A percentile compares a stretch with the other conserved stretches of the same genome.
Evolutionary conservation across 1,284 basidiomycete species (phyloP).

Genomic region (Ustilago bromivora): DNA sequence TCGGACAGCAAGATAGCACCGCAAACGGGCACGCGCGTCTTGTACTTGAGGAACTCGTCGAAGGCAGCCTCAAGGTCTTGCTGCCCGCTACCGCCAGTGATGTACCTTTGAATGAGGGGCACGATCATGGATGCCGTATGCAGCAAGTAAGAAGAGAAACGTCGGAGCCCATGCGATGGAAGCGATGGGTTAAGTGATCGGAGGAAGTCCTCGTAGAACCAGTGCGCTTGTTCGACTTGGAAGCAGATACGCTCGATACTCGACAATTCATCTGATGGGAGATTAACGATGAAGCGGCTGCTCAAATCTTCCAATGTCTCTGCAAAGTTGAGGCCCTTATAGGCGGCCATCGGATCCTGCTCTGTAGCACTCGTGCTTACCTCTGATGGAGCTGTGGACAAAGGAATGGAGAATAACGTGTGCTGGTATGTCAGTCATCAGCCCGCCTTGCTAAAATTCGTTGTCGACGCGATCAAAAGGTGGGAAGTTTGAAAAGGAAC

Average conservation of each 20-base stretch:
- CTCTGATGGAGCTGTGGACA: slow-evolving; percentile 24
- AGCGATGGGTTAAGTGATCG: slow-evolving; percentile 84
- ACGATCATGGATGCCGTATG: slow-evolving; percentile 63
- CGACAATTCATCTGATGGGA: slow-evolving; percentile 90
- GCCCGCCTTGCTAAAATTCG: neutral
- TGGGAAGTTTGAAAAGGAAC: neutral
- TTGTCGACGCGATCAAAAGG: neutral
- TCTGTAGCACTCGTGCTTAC: slow-evolving; percentile 41
- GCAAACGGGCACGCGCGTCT: slow-evolving; percentile 97
- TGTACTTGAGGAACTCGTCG: slow-evolving; percentile 76
- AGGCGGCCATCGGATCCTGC: slow-evolving; percentile 43
- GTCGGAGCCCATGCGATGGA: slow-evolving; percentile 81
- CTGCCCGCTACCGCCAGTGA: slow-evolving; percentile 56
- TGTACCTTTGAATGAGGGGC: slow-evolving; percentile 66
- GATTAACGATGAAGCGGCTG: slow-evolving; percentile 91
- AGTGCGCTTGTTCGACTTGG: slow-evolving; percentile 99
- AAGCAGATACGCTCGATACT: slow-evolving; percentile 95
- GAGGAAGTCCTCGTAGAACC: slow-evolving; percentile 99
- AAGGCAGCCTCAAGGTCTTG: slow-evolving; percentile 66
- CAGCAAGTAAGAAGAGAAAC: slow-evolving; percentile 91
- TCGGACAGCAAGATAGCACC: slow-evolving; percentile 95
- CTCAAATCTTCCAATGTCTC: slow-evolving; percentile 71
- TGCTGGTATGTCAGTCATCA: slow-evolving; percentile 13
- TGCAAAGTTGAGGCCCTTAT: slow-evolving; percentile 57
- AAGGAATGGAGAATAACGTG: neutral